A percentile compares a stretch with the other conserved stretches of the same genome.
Evolutionary conservation across 2,329 filamentous ascomycete species (phyloP).

Genomic region (Aspergillus transmontanensis): DNA sequence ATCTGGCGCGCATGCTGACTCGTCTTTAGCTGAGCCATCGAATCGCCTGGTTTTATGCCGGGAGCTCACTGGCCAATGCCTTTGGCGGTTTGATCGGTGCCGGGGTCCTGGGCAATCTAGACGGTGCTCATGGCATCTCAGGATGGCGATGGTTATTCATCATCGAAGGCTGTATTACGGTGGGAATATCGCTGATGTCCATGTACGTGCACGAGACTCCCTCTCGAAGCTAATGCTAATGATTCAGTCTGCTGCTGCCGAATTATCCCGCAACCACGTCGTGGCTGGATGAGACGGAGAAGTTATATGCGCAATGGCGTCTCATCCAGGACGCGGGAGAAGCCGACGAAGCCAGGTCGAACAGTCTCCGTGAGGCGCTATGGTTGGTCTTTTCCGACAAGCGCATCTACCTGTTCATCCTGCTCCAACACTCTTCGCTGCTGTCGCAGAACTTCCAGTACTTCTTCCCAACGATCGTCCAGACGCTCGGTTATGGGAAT

Average conservation of each 20-base stretch:
- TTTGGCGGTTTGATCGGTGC: slow-evolving; percentile 57
- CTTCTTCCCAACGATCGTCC: slow-evolving; percentile 67
- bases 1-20: slow-evolving; percentile 48
- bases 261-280: slow-evolving; percentile 57
- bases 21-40: slow-evolving; percentile 45
- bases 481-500: slow-evolving; percentile 59
- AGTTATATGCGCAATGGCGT: slow-evolving; percentile 56
- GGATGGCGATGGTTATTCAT: slow-evolving; percentile 45
- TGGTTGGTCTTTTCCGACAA: slow-evolving; percentile 36
- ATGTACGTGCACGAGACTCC: slow-evolving; percentile 29
- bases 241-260: slow-evolving; percentile 40
- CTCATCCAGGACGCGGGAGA: slow-evolving; percentile 54
- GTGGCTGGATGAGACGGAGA: slow-evolving; percentile 57
- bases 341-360: slow-evolving; percentile 44
- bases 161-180: slow-evolving; percentile 43
- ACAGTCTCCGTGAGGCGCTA: slow-evolving; percentile 49
- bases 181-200: slow-evolving; percentile 38
- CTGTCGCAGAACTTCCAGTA: slow-evolving; percentile 62
- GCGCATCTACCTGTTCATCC: slow-evolving; percentile 44
- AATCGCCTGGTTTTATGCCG: slow-evolving; percentile 53
- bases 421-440: slow-evolving; percentile 53
- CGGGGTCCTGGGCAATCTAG: slow-evolving; percentile 47
- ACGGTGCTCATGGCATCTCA: slow-evolving; percentile 28
- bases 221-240: slow-evolving; percentile 26
- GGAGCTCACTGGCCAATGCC: slow-evolving; percentile 53